Base-by-base conservation (phyloP, 257 asterid species). In the Euphrasia confusa region DNA sequence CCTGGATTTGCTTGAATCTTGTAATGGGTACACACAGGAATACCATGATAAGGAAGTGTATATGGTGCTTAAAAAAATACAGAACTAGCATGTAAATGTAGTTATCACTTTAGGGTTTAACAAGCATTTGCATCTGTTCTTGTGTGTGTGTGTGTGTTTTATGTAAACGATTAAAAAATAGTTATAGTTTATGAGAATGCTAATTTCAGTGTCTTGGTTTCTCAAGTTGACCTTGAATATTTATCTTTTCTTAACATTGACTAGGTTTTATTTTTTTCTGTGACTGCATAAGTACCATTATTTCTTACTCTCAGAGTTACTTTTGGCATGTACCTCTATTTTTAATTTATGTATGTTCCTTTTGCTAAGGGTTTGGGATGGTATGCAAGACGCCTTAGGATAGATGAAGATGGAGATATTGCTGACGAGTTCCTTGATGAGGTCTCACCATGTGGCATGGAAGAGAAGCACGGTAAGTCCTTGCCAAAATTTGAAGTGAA, bases 361-460 rank as follows among this genome's bases (percentile, higher is more conserved):
- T 11, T 45, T 71, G 65, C 42, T 39, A 74, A 89, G 99, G 99
- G 99, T 48, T 78, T 93, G 79, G 77, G 77, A 78, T 93, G 97
- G 96, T 93, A 85, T 18, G 79, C 89, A 1, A 81, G 77, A 73
- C 86, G 86, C 60, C 96, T 87, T 54, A 87, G 80, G 74, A 82
- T 87, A 54, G 97, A 93, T 50, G 96, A 89, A 82, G 99, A 93
- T 73, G 96, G 99, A 65, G 99, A 93, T 77, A 73, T 93, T 74
- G 99, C 99, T 0, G 95, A 93, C 53, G 99, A 93, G 74, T 93
- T 93, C 75, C 85, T 93, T 45, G 82, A 76, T 26, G 97, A 89
- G 80, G 72, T 81, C 35, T 15, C 54, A 0, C 67, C 75, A 42
- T 77, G 68, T 24, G 42, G 58, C 42, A 10, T 73, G 77, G 42